Evolutionary conservation across 2,329 filamentous ascomycete species (phyloP).

Genomic region (Plectosphaerella cucumerina): DNA sequence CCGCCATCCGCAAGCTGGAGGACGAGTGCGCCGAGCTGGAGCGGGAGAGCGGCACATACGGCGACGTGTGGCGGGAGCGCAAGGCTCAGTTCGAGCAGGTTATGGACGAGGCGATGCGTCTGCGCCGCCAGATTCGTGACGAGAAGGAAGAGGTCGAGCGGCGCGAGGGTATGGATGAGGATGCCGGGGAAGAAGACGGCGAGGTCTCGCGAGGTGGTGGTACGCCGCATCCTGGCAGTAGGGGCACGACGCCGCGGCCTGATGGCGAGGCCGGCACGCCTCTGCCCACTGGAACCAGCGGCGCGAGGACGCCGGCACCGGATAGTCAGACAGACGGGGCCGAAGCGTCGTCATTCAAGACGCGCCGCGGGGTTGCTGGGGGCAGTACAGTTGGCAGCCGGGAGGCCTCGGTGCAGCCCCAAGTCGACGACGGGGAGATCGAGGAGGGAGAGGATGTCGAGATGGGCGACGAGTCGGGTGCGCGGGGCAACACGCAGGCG

Average conservation of each 20-base stretch:
- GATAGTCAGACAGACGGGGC: slow-evolving; percentile 20
- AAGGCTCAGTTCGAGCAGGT: slow-evolving; percentile 83
- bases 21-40: slow-evolving; percentile 86
- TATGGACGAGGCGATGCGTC: slow-evolving; percentile 83
- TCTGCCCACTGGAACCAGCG: slow-evolving; percentile 19
- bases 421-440: slow-evolving; percentile 25
- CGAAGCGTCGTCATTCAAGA: slow-evolving; percentile 22
- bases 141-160: slow-evolving; percentile 94
- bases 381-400: slow-evolving; percentile 35
- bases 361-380: slow-evolving; percentile 9
- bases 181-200: slow-evolving; percentile 53
- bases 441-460: slow-evolving; percentile 51
- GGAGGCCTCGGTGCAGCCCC: slow-evolving; percentile 27
- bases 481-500: slow-evolving; percentile 27
- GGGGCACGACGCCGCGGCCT: slow-evolving; percentile 34
- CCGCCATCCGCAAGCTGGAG: slow-evolving; percentile 75
- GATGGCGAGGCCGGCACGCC: slow-evolving; percentile 33
- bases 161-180: slow-evolving; percentile 75
- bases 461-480: slow-evolving; percentile 46
- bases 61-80: slow-evolving; percentile 77
- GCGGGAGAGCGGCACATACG: slow-evolving; percentile 77
- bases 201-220: slow-evolving; percentile 41
- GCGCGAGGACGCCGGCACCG: slow-evolving; percentile 25
- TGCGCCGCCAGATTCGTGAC: slow-evolving; percentile 82
- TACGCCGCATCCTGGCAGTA: slow-evolving; percentile 42